Base-by-base conservation (phyloP, 441 rosid genomes). In the Pelargonium myrrhifolium region DNA sequence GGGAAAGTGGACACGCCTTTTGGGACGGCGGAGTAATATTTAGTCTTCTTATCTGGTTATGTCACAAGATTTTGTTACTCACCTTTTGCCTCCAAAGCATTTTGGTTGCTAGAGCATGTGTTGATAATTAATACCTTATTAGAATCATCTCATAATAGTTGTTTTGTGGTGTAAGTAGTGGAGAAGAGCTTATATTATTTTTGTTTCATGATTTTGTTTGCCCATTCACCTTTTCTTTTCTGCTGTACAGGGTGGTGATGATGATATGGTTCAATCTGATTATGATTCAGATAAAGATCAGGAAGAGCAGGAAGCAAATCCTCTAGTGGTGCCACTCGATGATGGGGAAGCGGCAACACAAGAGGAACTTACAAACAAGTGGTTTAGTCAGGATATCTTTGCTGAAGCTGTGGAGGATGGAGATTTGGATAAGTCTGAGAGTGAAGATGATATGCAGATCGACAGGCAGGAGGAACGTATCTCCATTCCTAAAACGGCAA, bases 321-420 rank as follows among this genome's bases (percentile, higher is more conserved):
- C 97, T 69, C 92, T 93, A 3, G 4, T 91, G 81, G 86, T 89
- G 20, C 78, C 87, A 2, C 85, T 93, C 45, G 86, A 85, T 67
- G 90, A 88, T 60, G 89, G 93, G 56, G 80, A 76, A 28, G 74
- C 47, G 45, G 90, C 87, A 42, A 84, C 92, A 6, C 80, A 83
- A 59, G 89, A 87, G 76, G 99, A 93, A 76, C 78, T 85, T 56
- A 84, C 87, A 62, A 83, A 87, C 72, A 82, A 84, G 70, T 93
- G 99, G 99, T 93, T 86, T 65, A 75, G 86, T 75, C 97, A 93
- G 79, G 92, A 88, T 56, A 81, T 93, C 70, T 93, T 93, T 77
- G 83, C 89, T 14, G 84, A 89, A 81, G 96, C 94, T 8, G 88
- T 76, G 18, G 93, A 86, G 71, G 92, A 86, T 20, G 99, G 92